Evolutionary conservation across 176 grass and related monocot species (phyloP).

Genomic region (Aechmea fasciata): DNA sequence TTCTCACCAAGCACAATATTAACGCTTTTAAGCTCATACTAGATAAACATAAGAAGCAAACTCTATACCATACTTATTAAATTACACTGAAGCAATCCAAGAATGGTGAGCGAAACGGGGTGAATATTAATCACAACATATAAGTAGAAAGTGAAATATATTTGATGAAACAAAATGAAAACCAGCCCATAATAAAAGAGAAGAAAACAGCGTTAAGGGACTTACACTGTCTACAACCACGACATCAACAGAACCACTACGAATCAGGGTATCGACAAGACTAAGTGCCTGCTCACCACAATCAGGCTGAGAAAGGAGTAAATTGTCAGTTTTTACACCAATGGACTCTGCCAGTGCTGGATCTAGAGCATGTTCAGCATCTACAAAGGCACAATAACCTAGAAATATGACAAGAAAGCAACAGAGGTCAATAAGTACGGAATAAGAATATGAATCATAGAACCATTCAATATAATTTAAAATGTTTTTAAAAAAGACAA

Average conservation of each 20-base stretch:
- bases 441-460: neutral
- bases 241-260: slow-evolving; percentile 98
- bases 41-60: too few relatives aligned
- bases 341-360: slow-evolving; percentile 83
- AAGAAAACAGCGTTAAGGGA: slow-evolving; percentile 10
- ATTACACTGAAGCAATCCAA: too few relatives aligned
- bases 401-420: slow-evolving; percentile 14
- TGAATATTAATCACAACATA: neutral
- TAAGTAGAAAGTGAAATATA: neutral
- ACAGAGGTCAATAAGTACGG: slow-evolving; percentile 8
- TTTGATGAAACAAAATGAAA: slow-evolving; percentile 8
- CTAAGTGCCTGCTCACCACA: slow-evolving; percentile 88
- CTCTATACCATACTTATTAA: too few relatives aligned
- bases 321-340: slow-evolving; percentile 76
- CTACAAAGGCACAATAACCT: slow-evolving; percentile 98
- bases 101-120: too few relatives aligned
- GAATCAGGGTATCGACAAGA: slow-evolving; percentile 91
- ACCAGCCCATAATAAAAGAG: neutral
- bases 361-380: slow-evolving; percentile 96
- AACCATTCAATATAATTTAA: too few relatives aligned
- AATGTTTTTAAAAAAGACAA: too few relatives aligned
- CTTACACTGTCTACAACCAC: slow-evolving; percentile 99
- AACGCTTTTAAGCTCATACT: too few relatives aligned
- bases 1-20: too few relatives aligned
- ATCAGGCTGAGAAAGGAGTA: slow-evolving; percentile 89